Percentiles rank a stretch among this genome's conserved stretches.
phyloP scores from a whole-genome alignment of 2,329 filamentous ascomycete species.

The Penicillium sp. region DNA sequence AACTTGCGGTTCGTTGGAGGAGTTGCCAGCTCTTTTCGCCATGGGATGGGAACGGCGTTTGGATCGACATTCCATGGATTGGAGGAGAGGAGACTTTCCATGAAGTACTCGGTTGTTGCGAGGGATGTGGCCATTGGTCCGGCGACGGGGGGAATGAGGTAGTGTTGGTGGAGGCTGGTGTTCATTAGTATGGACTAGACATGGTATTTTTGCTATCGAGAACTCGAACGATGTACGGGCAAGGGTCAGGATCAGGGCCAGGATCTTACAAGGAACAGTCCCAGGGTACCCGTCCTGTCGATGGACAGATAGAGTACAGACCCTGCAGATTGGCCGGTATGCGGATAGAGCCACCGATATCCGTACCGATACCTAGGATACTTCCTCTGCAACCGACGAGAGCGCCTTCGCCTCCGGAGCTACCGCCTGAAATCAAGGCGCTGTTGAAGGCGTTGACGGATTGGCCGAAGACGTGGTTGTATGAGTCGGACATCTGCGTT shows the following conservation, averaged over 20 bases:
- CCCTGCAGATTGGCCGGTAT: slow-evolving; percentile 52
- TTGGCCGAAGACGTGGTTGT: slow-evolving; percentile 51
- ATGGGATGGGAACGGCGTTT: slow-evolving; percentile 36
- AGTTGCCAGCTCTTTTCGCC: slow-evolving; percentile 25
- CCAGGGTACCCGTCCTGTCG: slow-evolving; percentile 30
- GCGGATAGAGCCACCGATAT: slow-evolving; percentile 53
- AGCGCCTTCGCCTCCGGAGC: slow-evolving; percentile 53
- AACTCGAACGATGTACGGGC: background rate
- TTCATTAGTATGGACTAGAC: slow-evolving; percentile 10
- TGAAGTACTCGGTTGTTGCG: slow-evolving; percentile 29
- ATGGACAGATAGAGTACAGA: slow-evolving; percentile 43
- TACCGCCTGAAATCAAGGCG: slow-evolving; percentile 50
- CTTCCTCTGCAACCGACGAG: slow-evolving; percentile 49
- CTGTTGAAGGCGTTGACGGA: slow-evolving; percentile 50
- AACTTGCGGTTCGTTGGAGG: slow-evolving; percentile 44
- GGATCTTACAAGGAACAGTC: slow-evolving; percentile 22
- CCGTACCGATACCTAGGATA: slow-evolving; percentile 52
- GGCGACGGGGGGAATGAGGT: slow-evolving; percentile 29
- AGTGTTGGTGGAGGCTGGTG: slow-evolving; percentile 41
- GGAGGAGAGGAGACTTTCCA: slow-evolving; percentile 24
- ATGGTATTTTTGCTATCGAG: background rate
- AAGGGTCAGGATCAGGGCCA: background rate
- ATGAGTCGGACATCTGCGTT: slow-evolving; percentile 42
- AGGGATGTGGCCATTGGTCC: slow-evolving; percentile 28
- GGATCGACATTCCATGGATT: slow-evolving; percentile 38